A percentile compares a stretch with the other conserved stretches of the same genome.
phyloP scores from a whole-genome alignment of 148 eudicot genomes.

The Pouteria glomerata region DNA sequence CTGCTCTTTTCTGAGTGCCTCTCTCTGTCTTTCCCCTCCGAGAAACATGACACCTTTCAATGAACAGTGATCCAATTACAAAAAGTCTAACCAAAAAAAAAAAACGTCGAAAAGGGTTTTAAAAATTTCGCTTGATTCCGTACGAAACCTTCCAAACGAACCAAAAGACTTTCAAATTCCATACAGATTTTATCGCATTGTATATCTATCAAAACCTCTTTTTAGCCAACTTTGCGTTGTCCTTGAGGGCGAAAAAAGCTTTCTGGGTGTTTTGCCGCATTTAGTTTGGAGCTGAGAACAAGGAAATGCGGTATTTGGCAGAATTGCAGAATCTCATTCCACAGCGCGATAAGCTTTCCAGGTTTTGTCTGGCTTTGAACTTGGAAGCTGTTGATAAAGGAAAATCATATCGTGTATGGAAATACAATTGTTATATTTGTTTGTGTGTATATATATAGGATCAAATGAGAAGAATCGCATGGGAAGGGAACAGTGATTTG shows the following conservation, averaged over 20 bases:
- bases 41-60: constrained; percentile 15
- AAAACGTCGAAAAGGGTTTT: constrained; percentile 1
- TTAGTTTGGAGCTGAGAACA: too few relatives aligned
- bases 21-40: constrained; percentile 14
- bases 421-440: neutral
- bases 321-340: too few relatives aligned
- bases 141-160: neutral
- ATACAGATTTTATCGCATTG: neutral
- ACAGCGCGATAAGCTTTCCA: too few relatives aligned
- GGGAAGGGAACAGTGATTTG: constrained; percentile 21
- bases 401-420: neutral
- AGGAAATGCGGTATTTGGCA: too few relatives aligned
- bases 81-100: constrained; percentile 13
- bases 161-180: neutral
- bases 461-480: constrained; percentile 35
- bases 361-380: neutral
- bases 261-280: neutral
- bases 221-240: neutral
- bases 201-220: neutral
- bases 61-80: constrained; percentile 16
- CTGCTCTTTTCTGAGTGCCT: neutral
- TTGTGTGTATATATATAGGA: constrained; percentile 5
- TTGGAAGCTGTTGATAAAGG: neutral
- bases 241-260: neutral
- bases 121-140: neutral